phyloP scores from a whole-genome alignment of 352 stramenopile genomes.

The Vaucheria bursata region DNA sequence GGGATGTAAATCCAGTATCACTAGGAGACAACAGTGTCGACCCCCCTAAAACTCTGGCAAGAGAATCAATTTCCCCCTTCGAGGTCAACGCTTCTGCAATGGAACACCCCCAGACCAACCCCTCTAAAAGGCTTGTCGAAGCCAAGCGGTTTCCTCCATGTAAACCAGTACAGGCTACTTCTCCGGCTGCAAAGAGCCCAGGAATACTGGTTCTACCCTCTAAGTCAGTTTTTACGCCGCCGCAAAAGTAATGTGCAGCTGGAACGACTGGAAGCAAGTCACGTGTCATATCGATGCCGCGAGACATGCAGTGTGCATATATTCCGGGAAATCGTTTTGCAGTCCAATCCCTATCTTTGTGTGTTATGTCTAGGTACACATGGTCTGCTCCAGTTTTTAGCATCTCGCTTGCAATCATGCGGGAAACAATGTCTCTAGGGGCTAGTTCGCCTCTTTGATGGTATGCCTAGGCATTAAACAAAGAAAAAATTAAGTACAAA shows the following conservation, averaged over 20 bases:
- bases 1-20: constrained; percentile 9
- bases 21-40: constrained; percentile 16
- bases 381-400: constrained; percentile 66
- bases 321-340: constrained; percentile 72
- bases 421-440: constrained; percentile 79
- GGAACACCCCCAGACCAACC: constrained; percentile 79
- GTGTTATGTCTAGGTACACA: constrained; percentile 82
- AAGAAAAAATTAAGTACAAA: too few relatives aligned
- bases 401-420: constrained; percentile 79
- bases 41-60: constrained; percentile 20
- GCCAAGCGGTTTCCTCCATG: constrained; percentile 85
- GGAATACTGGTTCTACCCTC: constrained; percentile 66
- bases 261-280: constrained; percentile 76
- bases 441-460: constrained; percentile 76
- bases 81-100: constrained; percentile 65
- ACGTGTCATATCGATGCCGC: constrained; percentile 79
- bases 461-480: too few relatives aligned
- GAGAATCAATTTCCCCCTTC: constrained; percentile 21
- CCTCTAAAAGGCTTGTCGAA: constrained; percentile 82
- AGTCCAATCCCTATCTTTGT: constrained; percentile 73
- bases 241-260: constrained; percentile 85
- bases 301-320: constrained; percentile 62
- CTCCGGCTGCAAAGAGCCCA: constrained; percentile 75
- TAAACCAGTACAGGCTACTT: constrained; percentile 82
- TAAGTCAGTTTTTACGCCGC: constrained; percentile 76